A percentile compares a stretch with the other conserved stretches of the same genome.
Evolutionary conservation across 2,329 filamentous ascomycete species (phyloP).

Genomic region (Cephalotrichum gorgonifer): DNA sequence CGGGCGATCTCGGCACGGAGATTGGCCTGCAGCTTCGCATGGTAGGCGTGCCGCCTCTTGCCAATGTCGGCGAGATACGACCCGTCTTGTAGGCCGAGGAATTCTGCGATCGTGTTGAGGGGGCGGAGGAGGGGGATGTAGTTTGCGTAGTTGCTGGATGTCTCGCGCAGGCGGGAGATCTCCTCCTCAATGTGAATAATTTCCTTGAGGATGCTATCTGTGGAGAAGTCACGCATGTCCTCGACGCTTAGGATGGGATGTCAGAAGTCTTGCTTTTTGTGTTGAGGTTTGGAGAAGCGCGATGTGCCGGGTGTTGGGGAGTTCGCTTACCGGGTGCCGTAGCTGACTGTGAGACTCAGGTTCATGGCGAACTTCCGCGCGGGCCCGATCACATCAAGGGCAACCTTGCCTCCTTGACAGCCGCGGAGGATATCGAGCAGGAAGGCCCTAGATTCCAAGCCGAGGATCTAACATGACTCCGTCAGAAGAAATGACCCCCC

Average conservation of each 20-base stretch:
- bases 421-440: conserved; percentile 52
- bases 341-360: conserved; percentile 54
- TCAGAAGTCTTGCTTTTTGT: not conserved
- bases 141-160: conserved; percentile 12
- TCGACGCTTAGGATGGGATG: not conserved
- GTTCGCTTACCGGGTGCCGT: conserved; percentile 39
- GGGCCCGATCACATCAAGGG: conserved; percentile 51
- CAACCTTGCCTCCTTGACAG: conserved; percentile 39
- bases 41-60: conserved; percentile 10
- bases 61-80: conserved; percentile 9
- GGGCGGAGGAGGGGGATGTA: conserved; percentile 13
- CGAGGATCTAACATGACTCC: conserved; percentile 35
- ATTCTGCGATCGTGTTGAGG: conserved; percentile 8
- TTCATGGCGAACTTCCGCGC: conserved; percentile 56
- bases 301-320: no score
- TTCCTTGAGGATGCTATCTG: conserved; percentile 10
- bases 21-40: conserved; percentile 10
- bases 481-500: not conserved
- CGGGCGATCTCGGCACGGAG: conserved; percentile 18
- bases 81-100: conserved; percentile 1
- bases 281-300: no score
- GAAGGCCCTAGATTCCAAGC: conserved; percentile 46
- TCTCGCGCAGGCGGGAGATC: conserved; percentile 10
- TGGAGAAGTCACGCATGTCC: conserved; percentile 3
- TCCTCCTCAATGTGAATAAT: conserved; percentile 13